phyloP scores from a whole-genome alignment of 2,329 filamentous ascomycete genomes.

The Aureobasidium musti region DNA sequence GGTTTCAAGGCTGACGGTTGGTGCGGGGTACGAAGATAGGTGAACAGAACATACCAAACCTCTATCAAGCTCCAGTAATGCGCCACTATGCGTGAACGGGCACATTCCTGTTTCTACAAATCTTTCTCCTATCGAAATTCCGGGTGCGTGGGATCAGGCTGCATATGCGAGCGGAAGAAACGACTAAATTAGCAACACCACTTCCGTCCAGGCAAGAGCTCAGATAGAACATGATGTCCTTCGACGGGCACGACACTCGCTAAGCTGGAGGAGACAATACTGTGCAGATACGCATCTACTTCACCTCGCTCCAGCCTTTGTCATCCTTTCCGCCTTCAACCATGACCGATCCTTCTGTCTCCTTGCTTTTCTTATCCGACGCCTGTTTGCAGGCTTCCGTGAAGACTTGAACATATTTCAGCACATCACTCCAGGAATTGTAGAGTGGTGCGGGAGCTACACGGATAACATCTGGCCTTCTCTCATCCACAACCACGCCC shows the following conservation, averaged over 20 bases:
- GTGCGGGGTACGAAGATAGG: no score
- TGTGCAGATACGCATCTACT: slow-evolving; percentile 30
- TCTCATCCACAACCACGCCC: slow-evolving; percentile 77
- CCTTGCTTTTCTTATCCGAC: slow-evolving; percentile 9
- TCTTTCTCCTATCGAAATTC: not conserved
- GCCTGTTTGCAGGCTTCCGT: slow-evolving; percentile 47
- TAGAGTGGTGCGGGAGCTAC: slow-evolving; percentile 84
- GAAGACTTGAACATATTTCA: slow-evolving; percentile 60
- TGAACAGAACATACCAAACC: no score
- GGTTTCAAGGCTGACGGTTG: no score
- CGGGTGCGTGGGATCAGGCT: not conserved
- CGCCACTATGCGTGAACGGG: not conserved
- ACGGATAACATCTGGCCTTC: slow-evolving; percentile 81
- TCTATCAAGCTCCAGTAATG: not conserved
- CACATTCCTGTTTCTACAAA: not conserved
- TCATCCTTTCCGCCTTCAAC: slow-evolving; percentile 37
- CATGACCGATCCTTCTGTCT: slow-evolving; percentile 33
- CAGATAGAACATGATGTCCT: not conserved
- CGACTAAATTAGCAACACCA: not conserved
- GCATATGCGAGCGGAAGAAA: not conserved
- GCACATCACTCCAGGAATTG: slow-evolving; percentile 75
- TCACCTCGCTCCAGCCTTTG: slow-evolving; percentile 41
- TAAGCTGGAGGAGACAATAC: not conserved
- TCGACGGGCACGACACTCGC: not conserved
- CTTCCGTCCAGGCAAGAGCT: no score